Base-by-base conservation (phyloP, 495 filamentous ascomycete genomes). In the Terfezia claveryi region DNA sequence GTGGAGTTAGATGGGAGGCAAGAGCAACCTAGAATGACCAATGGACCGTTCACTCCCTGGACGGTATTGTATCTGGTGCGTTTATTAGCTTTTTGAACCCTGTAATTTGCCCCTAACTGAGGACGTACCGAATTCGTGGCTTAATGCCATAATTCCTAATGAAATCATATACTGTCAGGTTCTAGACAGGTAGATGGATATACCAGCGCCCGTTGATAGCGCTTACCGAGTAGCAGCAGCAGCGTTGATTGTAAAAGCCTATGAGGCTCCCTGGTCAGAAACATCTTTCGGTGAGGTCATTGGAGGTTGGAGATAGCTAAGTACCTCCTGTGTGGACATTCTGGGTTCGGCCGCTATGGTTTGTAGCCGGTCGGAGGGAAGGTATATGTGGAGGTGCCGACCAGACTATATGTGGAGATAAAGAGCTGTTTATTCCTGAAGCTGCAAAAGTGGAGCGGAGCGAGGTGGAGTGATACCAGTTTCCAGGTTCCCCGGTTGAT, bases 11-110 rank as follows among this genome's bases (percentile, higher is more conserved):
- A 10, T 54, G 49, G 49, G 59, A 51, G 50, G 2, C 50, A 20
- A 23, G 23, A 51, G 61, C 66, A 67, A 94, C 88, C 92, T 52
- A 99, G 76, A 68, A 99, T 85, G 62, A 99, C 91, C 70, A 96
- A 77, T 54, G 91, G 91, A 51, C 91, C 92, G 72, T 96, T 99
- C 69, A 96, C 83, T 70, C 88, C 92, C 68, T 85, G 84, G 68
- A 99, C 87, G 58, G 91, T 99, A 74, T 99, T 99, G 75, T 99
- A 99, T 57, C 84, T 51, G 41, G 8, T 4, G 27, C 27, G 7
- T 32, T 32, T 32, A 32, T 32, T 32, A 32, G 27, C 27, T 32
- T 1, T 7, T 2, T 32, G 4, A 32, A 5, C 7, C 27, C 27
- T 32, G 1, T 32, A 7, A 32, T 32, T n/a, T 32, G 27, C 27